phyloP scores from a whole-genome alignment of 148 eudicot species.

The Rhododendron ferrugineum region DNA sequence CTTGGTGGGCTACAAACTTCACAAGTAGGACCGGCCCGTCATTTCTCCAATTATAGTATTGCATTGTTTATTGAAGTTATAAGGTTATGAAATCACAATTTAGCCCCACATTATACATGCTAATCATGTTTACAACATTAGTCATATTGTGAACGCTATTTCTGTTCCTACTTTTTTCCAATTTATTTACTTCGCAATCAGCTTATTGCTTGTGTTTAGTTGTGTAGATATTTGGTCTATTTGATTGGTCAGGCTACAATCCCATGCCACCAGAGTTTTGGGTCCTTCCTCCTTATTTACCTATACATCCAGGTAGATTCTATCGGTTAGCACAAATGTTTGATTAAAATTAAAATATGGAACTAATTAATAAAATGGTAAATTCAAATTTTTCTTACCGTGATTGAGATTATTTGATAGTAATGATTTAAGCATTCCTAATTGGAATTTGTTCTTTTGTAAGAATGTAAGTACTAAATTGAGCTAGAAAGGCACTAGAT shows the following conservation, averaged over 20 bases:
- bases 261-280: constrained; percentile 41
- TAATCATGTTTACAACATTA: too few relatives aligned
- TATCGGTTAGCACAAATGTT: not conserved
- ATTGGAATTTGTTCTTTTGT: not conserved
- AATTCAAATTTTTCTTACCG: not conserved
- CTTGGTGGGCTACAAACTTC: too few relatives aligned
- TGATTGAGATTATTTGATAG: not conserved
- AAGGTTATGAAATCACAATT: not conserved
- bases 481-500: too few relatives aligned
- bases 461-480: too few relatives aligned
- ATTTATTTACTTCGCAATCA: too few relatives aligned
- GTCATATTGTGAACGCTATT: not conserved
- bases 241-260: constrained; percentile 22
- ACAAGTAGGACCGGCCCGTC: too few relatives aligned
- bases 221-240: constrained; percentile 6
- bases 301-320: constrained; percentile 32
- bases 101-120: not conserved
- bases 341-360: not conserved
- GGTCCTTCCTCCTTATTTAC: constrained; percentile 30
- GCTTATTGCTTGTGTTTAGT: not conserved
- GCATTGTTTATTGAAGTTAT: not conserved
- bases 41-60: not conserved
- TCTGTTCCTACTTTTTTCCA: not conserved
- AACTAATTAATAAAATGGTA: not conserved
- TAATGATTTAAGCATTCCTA: not conserved